Base-by-base conservation (phyloP, 805 yeast species). In the Wickerhamiella kurtzmanii region DNA sequence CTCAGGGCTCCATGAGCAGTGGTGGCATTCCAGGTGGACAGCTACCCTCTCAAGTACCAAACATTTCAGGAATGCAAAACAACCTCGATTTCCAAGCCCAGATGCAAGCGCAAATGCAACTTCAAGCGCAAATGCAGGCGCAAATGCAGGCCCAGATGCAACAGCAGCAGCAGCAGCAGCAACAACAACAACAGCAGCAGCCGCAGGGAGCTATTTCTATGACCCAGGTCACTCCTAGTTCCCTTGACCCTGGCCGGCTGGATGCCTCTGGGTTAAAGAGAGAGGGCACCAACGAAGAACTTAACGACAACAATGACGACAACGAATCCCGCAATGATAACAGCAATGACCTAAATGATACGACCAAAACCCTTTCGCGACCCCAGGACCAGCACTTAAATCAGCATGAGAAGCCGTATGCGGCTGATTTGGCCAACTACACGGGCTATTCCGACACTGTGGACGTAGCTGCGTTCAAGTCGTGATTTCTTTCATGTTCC, bases 401-500 rank as follows among this genome's bases (percentile, higher is more conserved):
- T 11, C 32, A 25, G 38, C 19, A 36, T 6, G 19, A 36, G 15
- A 36, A 15, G 6, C 19, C 17, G 19, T 38, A 11, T 16, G 41
- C 15, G 5, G 41, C n/a, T 16, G 41, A 38, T 8, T 38, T 38
- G 5, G 17, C 38, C 16, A 20, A 13, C n/a, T 38, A 38, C 19
- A 13, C 41, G 41, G 41, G 9, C 8, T 38, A 38, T 38, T 17
- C 41, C 16, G 41, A 38, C 19, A 9, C 41, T 20, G 41, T 38
- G n/a, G 41, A 38, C 25, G 41, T 38, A 8, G 19, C 17, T 5
- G 38, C 17, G 38, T 18, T n/a, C 19, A 36, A 36, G 19, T n/a
- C 38, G n/a, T 36, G n/a, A n/a, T n/a, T n/a, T n/a, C n/a, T n/a
- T n/a, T n/a, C n/a, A n/a, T n/a, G n/a, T n/a, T n/a, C n/a, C n/a